Evolutionary conservation across 1,139 yeast genomes (phyloP), one percentile per base, ranked within the genome.

Genomic region (Kodamaea suecica): DNA sequence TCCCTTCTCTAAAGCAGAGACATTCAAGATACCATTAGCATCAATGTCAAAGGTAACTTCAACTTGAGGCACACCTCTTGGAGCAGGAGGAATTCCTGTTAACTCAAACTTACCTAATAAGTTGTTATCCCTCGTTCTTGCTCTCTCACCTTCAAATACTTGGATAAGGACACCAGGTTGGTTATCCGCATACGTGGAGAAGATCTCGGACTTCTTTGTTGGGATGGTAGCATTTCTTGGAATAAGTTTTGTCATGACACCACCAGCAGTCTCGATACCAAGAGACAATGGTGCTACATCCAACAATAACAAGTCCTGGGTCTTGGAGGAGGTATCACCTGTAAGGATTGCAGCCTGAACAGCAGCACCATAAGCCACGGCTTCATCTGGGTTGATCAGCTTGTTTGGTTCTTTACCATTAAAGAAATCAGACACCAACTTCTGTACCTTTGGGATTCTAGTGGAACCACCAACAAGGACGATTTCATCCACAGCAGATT

Each of bases 401-500:
- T 83, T 84, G 77, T 84, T 84, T 65, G 85, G 86, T 69, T 83
- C 86, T 77, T 84, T 84, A 63, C 95, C 95, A 67, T 84, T 84
- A 68, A 84, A 84, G 81, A 75, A 83, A 72, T 84, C 92, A 47
- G 88, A 80, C 37, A 84, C 80, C 67, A 84, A 74, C 70, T 83
- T 84, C 73, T 84, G 95, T 54, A 84, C 83, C 82, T 84, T 84
- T 77, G 95, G 95, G 71, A 84, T 84, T 80, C 95, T 84, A 66
- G 95, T 84, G 45, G 95, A 84, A 70, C 95, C 95, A 77, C 95
- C 95, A 49, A 84, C 95, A 49, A 84, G 75, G 53, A 84, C 95
- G 54, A 84, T 84, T 67, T 84, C 95, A 66, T 84, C 81, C 50
- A 84, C 88, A 61, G 73, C 76, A 48, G 87, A 68, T 73, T 84